phyloP scores from a whole-genome alignment of 495 filamentous ascomycete genomes.

The Neurospora sp. region DNA sequence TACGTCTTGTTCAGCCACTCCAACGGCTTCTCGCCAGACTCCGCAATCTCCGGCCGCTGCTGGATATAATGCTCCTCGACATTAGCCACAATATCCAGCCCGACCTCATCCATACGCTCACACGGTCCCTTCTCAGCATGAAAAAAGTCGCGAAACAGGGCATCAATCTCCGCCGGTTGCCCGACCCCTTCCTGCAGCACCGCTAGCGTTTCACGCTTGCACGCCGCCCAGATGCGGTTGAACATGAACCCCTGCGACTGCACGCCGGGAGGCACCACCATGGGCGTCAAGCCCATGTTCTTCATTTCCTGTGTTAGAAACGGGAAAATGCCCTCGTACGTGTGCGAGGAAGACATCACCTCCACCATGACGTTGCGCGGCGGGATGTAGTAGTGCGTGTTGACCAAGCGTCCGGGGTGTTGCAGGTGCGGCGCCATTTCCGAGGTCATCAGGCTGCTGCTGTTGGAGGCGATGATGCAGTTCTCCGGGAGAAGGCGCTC shows the following conservation, averaged over 20 bases:
- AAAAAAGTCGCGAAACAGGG: conserved; percentile 38
- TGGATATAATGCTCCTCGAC: conserved; percentile 30
- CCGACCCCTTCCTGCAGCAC: conserved; percentile 42
- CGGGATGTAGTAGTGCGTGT: conserved; percentile 50
- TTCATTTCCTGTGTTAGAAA: conserved; percentile 32
- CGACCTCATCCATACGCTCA: conserved; percentile 39
- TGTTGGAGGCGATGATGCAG: conserved; percentile 45
- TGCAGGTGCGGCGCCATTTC: conserved; percentile 35
- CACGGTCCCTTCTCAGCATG: conserved; percentile 35
- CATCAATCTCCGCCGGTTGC: conserved; percentile 31
- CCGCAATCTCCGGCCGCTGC: conserved; percentile 7
- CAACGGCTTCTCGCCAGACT: conserved; percentile 5
- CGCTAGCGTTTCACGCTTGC: conserved; percentile 44
- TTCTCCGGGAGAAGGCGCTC: conserved; percentile 31
- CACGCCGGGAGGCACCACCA: conserved; percentile 23
- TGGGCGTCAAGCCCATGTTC: conserved; percentile 34
- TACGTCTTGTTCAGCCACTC: conserved; percentile 32
- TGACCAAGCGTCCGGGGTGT: conserved; percentile 31
- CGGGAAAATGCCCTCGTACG: conserved; percentile 31
- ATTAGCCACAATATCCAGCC: conserved; percentile 33
- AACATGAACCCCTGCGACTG: conserved; percentile 49
- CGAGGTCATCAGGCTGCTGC: conserved; percentile 36
- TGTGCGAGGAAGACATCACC: conserved; percentile 46
- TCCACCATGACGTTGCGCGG: conserved; percentile 42
- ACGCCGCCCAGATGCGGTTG: conserved; percentile 50